Base-by-base conservation (phyloP, 352 stramenopile genomes). In the Pythium chondricola region DNA sequence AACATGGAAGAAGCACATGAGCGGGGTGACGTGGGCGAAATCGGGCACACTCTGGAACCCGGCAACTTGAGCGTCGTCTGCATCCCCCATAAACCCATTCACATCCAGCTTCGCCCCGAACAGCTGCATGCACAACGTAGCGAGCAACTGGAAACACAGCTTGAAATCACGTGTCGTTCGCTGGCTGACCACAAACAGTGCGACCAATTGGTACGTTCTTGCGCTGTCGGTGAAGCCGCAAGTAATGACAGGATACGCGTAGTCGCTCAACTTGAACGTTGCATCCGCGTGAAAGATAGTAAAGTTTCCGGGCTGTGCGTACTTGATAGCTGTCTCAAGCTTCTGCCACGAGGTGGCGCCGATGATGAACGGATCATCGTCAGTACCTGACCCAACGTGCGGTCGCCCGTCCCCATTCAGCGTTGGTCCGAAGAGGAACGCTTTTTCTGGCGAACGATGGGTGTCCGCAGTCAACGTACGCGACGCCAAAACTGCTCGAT, bases 1-100 rank as follows among this genome's bases (percentile, higher is more conserved):
- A 5, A 56, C 48, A 26, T 56, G 48, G 17, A 48, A 56, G 18
- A 41, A 56, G 24, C 48, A 56, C 48, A 56, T 48, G 2, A 48
- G 31, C 22, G 37, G 35, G 2, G 35, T 39, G 1, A 26, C 35
- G 6, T n/a, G 8, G 14, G 47, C 3, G 5, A 54, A 46, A 24
- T 52, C 22, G 3, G 20, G 32, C 4, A 22, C 41, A 36, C 29
- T 16, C 17, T 37, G 29, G 29, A 33, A 33, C 29, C 29, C 29
- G 7, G 13, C 8, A 33, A 33, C 8, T 13, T 33, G 29, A 13
- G 29, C 29, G 29, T 33, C 29, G 29, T 33, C 29, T 13, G 29
- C 29, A 33, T 33, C 29, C 13, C 29, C 29, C 29, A 33, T 33
- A 33, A 33, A 8, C 7, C 7, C 29, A 33, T 33, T 33, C 7